These are phyloP conservation scores for Ceriops zippeliana DNA, from an alignment of 345 rosid species.

Conservation along the genomic window DNA sequence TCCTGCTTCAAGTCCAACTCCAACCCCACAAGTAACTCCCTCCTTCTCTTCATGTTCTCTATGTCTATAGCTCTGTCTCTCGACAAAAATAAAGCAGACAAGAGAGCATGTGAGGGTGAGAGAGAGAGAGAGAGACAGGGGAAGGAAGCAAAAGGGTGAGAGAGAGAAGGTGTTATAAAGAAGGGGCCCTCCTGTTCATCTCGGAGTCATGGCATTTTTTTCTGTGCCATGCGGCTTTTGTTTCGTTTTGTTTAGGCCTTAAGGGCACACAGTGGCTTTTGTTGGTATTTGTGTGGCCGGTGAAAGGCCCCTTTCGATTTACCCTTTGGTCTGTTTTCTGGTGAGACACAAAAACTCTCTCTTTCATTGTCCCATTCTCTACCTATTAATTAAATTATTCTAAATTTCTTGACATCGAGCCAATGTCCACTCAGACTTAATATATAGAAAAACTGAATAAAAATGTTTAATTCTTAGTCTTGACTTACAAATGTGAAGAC, in stretches of 20 bases:
- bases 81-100: neutral
- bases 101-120: neutral
- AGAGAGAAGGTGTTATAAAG: slow-evolving; percentile 21
- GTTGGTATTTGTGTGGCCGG: slow-evolving; percentile 37
- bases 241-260: neutral
- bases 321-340: slow-evolving; percentile 33
- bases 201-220: slow-evolving; percentile 15
- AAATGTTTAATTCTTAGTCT: no score
- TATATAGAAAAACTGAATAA: no score
- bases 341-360: neutral
- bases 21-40: slow-evolving; percentile 25
- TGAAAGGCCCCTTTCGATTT: slow-evolving; percentile 57
- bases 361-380: neutral
- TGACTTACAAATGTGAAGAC: no score
- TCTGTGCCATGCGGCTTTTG: slow-evolving; percentile 26
- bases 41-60: slow-evolving; percentile 4
- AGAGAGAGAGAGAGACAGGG: slow-evolving; percentile 12
- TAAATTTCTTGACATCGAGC: no score
- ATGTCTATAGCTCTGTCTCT: no score
- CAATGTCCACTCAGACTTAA: no score
- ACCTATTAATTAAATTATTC: neutral
- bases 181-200: slow-evolving; percentile 15
- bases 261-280: neutral
- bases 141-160: slow-evolving; percentile 16
- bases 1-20: neutral